Conservation (phyloP, 2,329 filamentous ascomycete species). For the Aaosphaeria arxii region DNA sequence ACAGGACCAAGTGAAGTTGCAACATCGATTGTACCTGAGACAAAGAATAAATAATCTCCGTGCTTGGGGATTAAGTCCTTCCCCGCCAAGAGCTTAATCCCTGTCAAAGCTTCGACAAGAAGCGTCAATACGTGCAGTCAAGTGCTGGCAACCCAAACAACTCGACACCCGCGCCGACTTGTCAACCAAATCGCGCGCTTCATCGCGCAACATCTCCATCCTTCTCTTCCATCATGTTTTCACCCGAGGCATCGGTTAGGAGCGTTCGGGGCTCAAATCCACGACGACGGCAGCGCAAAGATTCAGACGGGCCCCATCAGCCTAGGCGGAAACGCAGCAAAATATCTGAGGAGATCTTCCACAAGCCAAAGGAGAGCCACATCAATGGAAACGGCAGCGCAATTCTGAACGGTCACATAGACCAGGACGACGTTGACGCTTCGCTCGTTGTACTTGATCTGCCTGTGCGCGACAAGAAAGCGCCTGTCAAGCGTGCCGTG, state of each 20-base stretch:
- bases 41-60: too few relatives aligned
- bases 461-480: slow-evolving; percentile 40
- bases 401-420: slow-evolving; percentile 30
- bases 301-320: slow-evolving; percentile 42
- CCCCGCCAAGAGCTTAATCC: slow-evolving; percentile 3
- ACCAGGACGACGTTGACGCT: slow-evolving; percentile 23
- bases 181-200: slow-evolving; percentile 22
- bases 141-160: slow-evolving; percentile 12
- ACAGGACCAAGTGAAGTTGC: too few relatives aligned
- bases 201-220: slow-evolving; percentile 21
- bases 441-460: slow-evolving; percentile 35
- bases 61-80: neutral
- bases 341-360: slow-evolving; percentile 42
- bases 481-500: slow-evolving; percentile 49
- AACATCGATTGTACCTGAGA: too few relatives aligned
- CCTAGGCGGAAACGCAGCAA: slow-evolving; percentile 49
- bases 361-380: slow-evolving; percentile 18
- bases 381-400: slow-evolving; percentile 31
- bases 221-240: slow-evolving; percentile 33
- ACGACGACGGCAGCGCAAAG: slow-evolving; percentile 44
- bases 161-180: slow-evolving; percentile 10
- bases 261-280: slow-evolving; percentile 42
- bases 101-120: neutral
- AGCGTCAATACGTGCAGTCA: slow-evolving; percentile 2
- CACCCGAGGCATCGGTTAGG: slow-evolving; percentile 34